Percentiles rank a stretch among this genome's conserved stretches.
Conservation (phyloP, 148 eudicot species). For the Tetragonia tetragonoides region DNA sequence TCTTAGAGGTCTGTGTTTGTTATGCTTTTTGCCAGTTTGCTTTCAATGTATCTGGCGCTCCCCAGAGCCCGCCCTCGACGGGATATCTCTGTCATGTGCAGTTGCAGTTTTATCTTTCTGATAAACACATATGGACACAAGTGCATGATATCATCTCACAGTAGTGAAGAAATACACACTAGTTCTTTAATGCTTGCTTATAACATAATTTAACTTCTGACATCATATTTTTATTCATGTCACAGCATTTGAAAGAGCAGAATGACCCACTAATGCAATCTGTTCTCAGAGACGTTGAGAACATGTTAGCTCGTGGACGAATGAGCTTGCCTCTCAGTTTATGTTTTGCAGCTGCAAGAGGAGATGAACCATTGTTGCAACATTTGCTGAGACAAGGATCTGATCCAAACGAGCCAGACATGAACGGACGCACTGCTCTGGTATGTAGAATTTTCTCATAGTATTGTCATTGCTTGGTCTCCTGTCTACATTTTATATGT, state of each 20-base stretch:
- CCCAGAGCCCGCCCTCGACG: too few relatives aligned
- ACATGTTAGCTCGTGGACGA: slow-evolving; percentile 62
- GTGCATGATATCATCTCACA: too few relatives aligned
- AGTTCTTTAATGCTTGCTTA: too few relatives aligned
- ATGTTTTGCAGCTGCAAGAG: slow-evolving; percentile 66
- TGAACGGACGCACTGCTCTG: slow-evolving; percentile 59
- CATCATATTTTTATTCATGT: slow-evolving; percentile 18
- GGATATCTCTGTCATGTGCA: too few relatives aligned
- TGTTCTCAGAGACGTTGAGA: slow-evolving; percentile 49
- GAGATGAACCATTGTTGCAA: slow-evolving; percentile 59
- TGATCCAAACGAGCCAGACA: slow-evolving; percentile 64
- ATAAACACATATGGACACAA: too few relatives aligned
- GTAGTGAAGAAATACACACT: too few relatives aligned
- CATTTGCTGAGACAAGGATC: slow-evolving; percentile 58
- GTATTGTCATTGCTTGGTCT: too few relatives aligned
- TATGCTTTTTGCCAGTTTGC: background rate
- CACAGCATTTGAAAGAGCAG: slow-evolving; percentile 59
- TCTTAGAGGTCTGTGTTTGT: slow-evolving; percentile 54
- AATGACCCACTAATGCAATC: slow-evolving; percentile 42
- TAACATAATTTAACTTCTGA: background rate
- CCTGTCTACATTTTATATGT: background rate
- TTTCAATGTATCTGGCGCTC: background rate
- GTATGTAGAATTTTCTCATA: slow-evolving; percentile 25
- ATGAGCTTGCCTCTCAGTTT: slow-evolving; percentile 73
- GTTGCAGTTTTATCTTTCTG: too few relatives aligned